Evolutionary conservation across 2,329 filamentous ascomycete species (phyloP).

Genomic region (Fusarium sp.): DNA sequence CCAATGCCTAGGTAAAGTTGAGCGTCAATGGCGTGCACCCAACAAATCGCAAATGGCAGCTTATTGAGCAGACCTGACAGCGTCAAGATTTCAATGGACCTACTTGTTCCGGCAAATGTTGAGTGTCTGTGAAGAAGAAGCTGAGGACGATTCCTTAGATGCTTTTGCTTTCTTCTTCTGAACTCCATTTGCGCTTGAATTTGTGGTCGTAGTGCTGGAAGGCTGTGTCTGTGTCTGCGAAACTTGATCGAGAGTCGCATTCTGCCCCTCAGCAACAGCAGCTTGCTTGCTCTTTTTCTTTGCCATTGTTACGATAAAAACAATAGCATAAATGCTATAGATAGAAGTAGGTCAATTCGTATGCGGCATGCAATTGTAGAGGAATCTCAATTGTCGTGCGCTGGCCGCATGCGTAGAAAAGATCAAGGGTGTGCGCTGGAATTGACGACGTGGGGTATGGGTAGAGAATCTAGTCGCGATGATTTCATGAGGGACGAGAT

Average conservation of each 20-base stretch:
- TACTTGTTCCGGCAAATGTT: constrained; percentile 73
- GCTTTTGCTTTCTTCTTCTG: constrained; percentile 29
- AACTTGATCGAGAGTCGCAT: constrained; percentile 12
- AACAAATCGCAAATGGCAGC: not conserved
- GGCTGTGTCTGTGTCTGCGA: constrained; percentile 24
- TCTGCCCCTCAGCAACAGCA: constrained; percentile 51
- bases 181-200: constrained; percentile 14
- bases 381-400: not conserved
- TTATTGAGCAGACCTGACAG: constrained; percentile 6
- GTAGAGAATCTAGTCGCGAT: constrained; percentile 22
- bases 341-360: constrained; percentile 8
- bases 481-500: constrained; percentile 26
- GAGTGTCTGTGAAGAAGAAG: constrained; percentile 34
- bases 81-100: constrained; percentile 47
- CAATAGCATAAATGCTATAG: constrained; percentile 10
- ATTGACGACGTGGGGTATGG: constrained; percentile 33
- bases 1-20: constrained; percentile 74
- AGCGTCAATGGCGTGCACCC: constrained; percentile 23
- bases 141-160: constrained; percentile 14
- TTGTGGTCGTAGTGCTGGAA: constrained; percentile 3
- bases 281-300: constrained; percentile 62
- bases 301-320: constrained; percentile 51
- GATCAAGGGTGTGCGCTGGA: constrained; percentile 28
- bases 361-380: not conserved
- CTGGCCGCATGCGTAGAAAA: constrained; percentile 9